A percentile compares a stretch with the other conserved stretches of the same genome.
phyloP scores from a whole-genome alignment of 176 grass and related monocot genomes.

The Aegilops speltoides region DNA sequence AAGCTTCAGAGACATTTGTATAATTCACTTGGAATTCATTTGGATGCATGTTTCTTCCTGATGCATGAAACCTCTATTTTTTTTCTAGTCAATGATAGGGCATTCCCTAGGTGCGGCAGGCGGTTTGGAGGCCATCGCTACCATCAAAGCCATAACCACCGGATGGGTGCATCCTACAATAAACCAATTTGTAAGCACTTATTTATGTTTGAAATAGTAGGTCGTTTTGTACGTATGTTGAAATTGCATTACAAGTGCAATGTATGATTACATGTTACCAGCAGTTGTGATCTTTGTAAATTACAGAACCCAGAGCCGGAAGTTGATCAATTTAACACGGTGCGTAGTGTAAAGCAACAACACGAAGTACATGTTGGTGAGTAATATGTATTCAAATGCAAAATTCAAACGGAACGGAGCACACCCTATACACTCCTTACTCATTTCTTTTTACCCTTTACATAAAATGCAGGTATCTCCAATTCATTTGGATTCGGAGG shows the following conservation, averaged over 20 bases:
- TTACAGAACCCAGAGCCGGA: conserved; percentile 44
- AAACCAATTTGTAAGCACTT: conserved; percentile 6
- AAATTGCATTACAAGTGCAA: not conserved
- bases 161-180: conserved; percentile 24
- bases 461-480: conserved; percentile 18
- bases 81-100: conserved; percentile 27
- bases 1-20: not conserved
- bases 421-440: not conserved
- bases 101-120: conserved; percentile 94
- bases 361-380: conserved; percentile 56
- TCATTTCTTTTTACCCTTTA: not conserved
- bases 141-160: conserved; percentile 83
- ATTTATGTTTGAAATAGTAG: not conserved
- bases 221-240: not conserved
- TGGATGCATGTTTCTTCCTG: not conserved
- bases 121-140: conserved; percentile 94
- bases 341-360: conserved; percentile 33
- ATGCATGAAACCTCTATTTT: not conserved
- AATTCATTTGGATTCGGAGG: conserved; percentile 41
- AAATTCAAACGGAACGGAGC: not conserved
- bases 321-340: conserved; percentile 45
- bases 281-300: not conserved
- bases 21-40: not conserved
- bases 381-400: conserved; percentile 7
- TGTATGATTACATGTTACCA: not conserved